These are phyloP conservation scores for Calonectria pteridis DNA, from an alignment of 2,329 filamentous ascomycete species.

Conservation along the genomic window DNA sequence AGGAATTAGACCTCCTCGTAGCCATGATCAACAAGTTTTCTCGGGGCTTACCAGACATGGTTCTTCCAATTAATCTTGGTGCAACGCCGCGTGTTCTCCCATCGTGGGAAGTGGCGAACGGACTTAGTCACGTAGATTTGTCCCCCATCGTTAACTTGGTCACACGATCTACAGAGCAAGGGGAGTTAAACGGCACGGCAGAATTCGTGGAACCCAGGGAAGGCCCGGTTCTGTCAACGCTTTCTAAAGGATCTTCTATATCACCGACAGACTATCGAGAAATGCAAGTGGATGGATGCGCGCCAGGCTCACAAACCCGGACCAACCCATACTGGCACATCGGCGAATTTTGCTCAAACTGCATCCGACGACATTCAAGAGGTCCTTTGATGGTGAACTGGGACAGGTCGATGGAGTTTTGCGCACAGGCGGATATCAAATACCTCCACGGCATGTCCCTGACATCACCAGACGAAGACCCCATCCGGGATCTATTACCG, in stretches of 20 bases:
- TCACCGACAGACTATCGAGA: constrained; percentile 53
- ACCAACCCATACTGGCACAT: constrained; percentile 73
- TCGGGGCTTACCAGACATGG: constrained; percentile 83
- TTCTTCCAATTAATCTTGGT: constrained; percentile 84
- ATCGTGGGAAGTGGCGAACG: constrained; percentile 71
- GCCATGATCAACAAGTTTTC: constrained; percentile 80
- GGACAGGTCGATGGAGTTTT: constrained; percentile 74
- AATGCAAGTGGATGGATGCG: constrained; percentile 67
- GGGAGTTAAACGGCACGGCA: constrained; percentile 12
- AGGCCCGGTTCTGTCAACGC: background rate
- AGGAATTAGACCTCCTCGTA: constrained; percentile 60
- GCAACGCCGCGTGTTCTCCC: constrained; percentile 52
- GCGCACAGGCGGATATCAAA: constrained; percentile 81
- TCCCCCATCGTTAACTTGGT: constrained; percentile 47
- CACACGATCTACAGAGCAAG: constrained; percentile 38
- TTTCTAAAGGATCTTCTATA: constrained; percentile 12
- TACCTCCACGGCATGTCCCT: constrained; percentile 81
- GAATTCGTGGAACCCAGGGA: background rate
- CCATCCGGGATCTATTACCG: constrained; percentile 75
- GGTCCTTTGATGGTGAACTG: constrained; percentile 77
- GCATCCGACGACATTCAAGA: constrained; percentile 73
- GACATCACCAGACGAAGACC: constrained; percentile 71
- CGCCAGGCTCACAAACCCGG: constrained; percentile 70
- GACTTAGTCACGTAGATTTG: constrained; percentile 39
- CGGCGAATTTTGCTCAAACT: constrained; percentile 73